phyloP scores from a whole-genome alignment of 768 basidiomycete species.

The Leccinum subgranulosum region DNA sequence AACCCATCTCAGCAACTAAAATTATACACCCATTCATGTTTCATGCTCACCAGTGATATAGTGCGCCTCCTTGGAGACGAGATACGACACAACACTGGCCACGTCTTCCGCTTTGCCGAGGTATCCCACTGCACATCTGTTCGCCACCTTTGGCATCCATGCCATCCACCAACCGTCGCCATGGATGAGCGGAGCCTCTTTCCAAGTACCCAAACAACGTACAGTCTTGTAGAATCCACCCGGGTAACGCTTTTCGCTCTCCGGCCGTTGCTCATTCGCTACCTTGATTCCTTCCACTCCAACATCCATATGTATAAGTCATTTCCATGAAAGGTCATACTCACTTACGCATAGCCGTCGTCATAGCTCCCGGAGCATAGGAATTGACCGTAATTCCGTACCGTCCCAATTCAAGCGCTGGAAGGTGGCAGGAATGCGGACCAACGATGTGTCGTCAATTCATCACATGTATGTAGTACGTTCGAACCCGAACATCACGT shows the following conservation, averaged over 20 bases:
- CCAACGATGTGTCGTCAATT: background rate
- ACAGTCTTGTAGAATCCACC: constrained; percentile 1
- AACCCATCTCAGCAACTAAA: background rate
- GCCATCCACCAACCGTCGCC: background rate
- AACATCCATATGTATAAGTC: background rate
- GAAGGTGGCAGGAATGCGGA: constrained; percentile 9
- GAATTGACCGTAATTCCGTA: constrained; percentile 28
- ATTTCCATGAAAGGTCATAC: background rate
- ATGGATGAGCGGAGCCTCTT: background rate
- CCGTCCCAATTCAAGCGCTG: constrained; percentile 27
- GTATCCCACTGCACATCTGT: constrained; percentile 5
- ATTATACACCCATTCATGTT: background rate
- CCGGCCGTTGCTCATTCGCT: background rate
- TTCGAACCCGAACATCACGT: constrained; percentile 2
- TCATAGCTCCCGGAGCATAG: constrained; percentile 28
- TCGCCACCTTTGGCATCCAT: background rate
- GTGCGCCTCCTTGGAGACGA: constrained; percentile 29
- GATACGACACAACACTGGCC: constrained; percentile 28
- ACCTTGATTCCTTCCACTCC: background rate
- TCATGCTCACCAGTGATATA: constrained; percentile 27
- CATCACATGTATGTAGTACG: background rate
- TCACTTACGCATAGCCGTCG: constrained; percentile 24
- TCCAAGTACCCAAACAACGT: background rate
- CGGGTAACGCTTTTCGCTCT: background rate
- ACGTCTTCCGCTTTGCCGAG: constrained; percentile 19